A percentile compares a stretch with the other conserved stretches of the same genome.
These are phyloP conservation scores for Candida takata DNA, from an alignment of 805 yeast species.

Conservation along the genomic window DNA sequence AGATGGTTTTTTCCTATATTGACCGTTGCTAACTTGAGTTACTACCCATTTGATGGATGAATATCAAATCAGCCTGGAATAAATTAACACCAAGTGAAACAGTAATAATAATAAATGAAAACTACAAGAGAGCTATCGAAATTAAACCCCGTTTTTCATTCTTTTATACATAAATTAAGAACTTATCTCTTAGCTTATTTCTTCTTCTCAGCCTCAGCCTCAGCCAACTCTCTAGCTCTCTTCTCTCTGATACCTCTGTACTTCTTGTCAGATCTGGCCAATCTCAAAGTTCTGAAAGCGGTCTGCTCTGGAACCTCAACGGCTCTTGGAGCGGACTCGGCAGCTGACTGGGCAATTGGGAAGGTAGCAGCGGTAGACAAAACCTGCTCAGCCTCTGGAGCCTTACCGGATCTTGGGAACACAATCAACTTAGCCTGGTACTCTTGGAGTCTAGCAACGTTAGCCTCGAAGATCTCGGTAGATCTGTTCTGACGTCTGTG, in stretches of 20 bases:
- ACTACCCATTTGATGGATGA: no score
- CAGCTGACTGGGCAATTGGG: constrained; percentile 82
- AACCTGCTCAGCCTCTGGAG: constrained; percentile 75
- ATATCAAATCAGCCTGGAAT: no score
- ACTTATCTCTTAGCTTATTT: constrained; percentile 49
- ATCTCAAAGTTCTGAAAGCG: constrained; percentile 94
- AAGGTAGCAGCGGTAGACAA: constrained; percentile 67
- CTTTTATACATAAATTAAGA: constrained; percentile 20
- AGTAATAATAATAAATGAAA: neutral
- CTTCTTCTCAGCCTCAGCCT: constrained; percentile 99
- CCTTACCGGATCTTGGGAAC: constrained; percentile 87
- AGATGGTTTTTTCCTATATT: no score
- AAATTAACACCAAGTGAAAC: no score
- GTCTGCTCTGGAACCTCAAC: constrained; percentile 58
- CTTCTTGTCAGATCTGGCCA: constrained; percentile 91
- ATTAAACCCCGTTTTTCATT: constrained; percentile 13
- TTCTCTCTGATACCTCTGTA: constrained; percentile 94
- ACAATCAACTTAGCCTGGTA: constrained; percentile 93
- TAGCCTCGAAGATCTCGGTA: constrained; percentile 88
- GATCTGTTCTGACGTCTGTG: constrained; percentile 99
- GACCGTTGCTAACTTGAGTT: no score
- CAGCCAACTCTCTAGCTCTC: constrained; percentile 96
- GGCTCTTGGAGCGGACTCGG: constrained; percentile 80
- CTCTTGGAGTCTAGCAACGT: constrained; percentile 94
- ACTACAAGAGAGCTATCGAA: neutral